These are phyloP conservation scores for Carex parvula DNA, from an alignment of 176 grass and related monocot genomes.

Conservation along the genomic window DNA sequence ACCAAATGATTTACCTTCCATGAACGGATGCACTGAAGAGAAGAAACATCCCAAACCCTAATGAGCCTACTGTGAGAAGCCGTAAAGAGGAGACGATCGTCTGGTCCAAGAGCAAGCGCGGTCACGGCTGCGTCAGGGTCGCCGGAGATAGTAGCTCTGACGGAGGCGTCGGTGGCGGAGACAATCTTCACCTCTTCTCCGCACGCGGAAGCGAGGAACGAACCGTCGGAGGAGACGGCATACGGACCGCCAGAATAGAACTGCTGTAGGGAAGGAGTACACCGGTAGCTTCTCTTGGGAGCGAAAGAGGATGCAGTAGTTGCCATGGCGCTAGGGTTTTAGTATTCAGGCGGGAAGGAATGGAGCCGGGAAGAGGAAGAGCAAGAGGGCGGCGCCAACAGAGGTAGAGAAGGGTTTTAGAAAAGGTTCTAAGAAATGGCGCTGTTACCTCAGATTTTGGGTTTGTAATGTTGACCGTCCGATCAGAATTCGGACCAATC, in stretches of 20 bases:
- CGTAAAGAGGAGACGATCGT: slow-evolving; percentile 60
- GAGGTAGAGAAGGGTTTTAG: neutral
- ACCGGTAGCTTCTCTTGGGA: slow-evolving; percentile 70
- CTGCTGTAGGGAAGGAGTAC: slow-evolving; percentile 67
- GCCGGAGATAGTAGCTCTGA: slow-evolving; percentile 40
- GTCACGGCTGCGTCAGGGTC: slow-evolving; percentile 65
- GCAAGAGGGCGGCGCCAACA: neutral
- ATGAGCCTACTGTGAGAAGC: slow-evolving; percentile 72
- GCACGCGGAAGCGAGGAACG: slow-evolving; percentile 83
- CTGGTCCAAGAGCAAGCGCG: slow-evolving; percentile 53
- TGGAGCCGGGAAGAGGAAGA: neutral
- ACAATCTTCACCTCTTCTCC: slow-evolving; percentile 69
- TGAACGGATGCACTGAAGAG: slow-evolving; percentile 69
- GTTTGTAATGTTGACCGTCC: too few relatives aligned
- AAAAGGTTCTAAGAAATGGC: neutral
- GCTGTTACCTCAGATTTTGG: neutral
- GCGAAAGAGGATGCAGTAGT: slow-evolving; percentile 19
- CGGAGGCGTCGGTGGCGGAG: slow-evolving; percentile 44
- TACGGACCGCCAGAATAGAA: slow-evolving; percentile 83
- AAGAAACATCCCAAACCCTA: slow-evolving; percentile 77
- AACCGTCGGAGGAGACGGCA: slow-evolving; percentile 46
- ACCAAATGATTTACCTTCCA: slow-evolving; percentile 58
- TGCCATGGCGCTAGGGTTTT: slow-evolving; percentile 42
- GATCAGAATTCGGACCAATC: too few relatives aligned
- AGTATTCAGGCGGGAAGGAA: neutral